Conservation (phyloP, 176 grass and related monocot genomes). For the Avena eriantha region DNA sequence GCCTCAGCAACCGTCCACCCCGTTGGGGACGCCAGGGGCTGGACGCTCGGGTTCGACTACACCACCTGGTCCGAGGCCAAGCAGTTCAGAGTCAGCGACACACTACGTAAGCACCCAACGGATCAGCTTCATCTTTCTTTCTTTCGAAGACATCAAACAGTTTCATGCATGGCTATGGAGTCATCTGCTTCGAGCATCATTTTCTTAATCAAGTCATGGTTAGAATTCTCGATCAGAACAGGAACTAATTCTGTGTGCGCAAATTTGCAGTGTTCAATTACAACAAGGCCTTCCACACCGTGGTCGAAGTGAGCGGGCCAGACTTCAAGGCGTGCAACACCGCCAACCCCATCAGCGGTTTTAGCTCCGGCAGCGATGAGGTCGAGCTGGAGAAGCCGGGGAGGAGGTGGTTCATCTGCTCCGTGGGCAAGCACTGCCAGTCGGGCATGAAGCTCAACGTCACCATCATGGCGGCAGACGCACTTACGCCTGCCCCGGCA, state of each 20-base stretch:
- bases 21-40: slow-evolving; percentile 38
- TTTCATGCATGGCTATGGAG: background rate
- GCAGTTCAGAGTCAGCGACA: slow-evolving; percentile 50
- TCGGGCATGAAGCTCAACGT: slow-evolving; percentile 54
- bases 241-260: background rate
- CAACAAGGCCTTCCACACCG: slow-evolving; percentile 13
- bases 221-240: background rate
- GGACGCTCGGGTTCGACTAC: slow-evolving; percentile 40
- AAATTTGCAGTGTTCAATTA: slow-evolving; percentile 29
- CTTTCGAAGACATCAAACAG: background rate
- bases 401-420: slow-evolving; percentile 46
- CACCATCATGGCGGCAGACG: slow-evolving; percentile 6
- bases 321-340: slow-evolving; percentile 39
- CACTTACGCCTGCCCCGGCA: background rate
- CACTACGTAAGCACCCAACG: slow-evolving; percentile 25
- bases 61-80: slow-evolving; percentile 37
- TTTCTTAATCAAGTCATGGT: background rate
- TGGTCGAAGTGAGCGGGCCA: slow-evolving; percentile 13
- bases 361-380: background rate
- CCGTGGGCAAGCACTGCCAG: slow-evolving; percentile 39
- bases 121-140: background rate
- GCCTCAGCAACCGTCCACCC: slow-evolving; percentile 19
- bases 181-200: background rate
- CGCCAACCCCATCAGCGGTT: background rate
- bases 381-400: slow-evolving; percentile 28